Evolutionary conservation across 2,329 filamentous ascomycete species (phyloP).

Genomic region (Ceratocystis ficicola): DNA sequence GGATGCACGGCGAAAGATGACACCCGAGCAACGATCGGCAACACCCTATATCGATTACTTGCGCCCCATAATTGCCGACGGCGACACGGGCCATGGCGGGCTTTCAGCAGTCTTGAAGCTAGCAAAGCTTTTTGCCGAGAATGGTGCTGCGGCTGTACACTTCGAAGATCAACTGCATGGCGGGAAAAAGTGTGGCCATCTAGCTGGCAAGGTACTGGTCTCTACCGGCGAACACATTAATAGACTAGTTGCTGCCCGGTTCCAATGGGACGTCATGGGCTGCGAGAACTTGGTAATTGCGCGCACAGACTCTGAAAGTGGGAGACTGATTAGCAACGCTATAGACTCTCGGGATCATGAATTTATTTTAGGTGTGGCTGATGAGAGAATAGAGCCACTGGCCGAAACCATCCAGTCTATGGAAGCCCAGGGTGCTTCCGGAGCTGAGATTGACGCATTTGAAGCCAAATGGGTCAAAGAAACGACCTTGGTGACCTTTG

Average conservation of each 20-base stretch:
- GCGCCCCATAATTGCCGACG: slow-evolving; percentile 88
- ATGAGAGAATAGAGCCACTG: slow-evolving; percentile 61
- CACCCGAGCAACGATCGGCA: slow-evolving; percentile 54
- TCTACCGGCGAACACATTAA: slow-evolving; percentile 94
- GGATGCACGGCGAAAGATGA: slow-evolving; percentile 71
- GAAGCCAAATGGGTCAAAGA: slow-evolving; percentile 82
- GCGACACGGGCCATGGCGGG: slow-evolving; percentile 90
- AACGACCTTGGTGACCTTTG: slow-evolving; percentile 77
- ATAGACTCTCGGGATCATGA: slow-evolving; percentile 94
- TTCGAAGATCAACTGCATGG: slow-evolving; percentile 97
- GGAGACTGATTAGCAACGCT: slow-evolving; percentile 75
- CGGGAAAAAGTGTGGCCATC: slow-evolving; percentile 94
- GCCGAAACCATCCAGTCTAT: slow-evolving; percentile 83
- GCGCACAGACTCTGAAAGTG: slow-evolving; percentile 88
- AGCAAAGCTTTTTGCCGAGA: slow-evolving; percentile 94
- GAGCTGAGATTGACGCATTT: slow-evolving; percentile 70
- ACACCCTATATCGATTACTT: slow-evolving; percentile 86
- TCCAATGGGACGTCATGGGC: slow-evolving; percentile 98
- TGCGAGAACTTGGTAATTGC: slow-evolving; percentile 90
- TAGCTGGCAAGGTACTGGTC: slow-evolving; percentile 91
- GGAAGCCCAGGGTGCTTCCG: slow-evolving; percentile 67
- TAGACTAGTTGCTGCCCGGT: slow-evolving; percentile 76
- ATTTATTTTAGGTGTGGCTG: slow-evolving; percentile 80
- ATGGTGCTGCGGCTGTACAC: slow-evolving; percentile 89
- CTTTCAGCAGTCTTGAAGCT: slow-evolving; percentile 88